Percentiles rank a stretch among this genome's conserved stretches.
These are phyloP conservation scores for Apostasia shenzhenica DNA, from an alignment of 106 monocot species.

Conservation along the genomic window DNA sequence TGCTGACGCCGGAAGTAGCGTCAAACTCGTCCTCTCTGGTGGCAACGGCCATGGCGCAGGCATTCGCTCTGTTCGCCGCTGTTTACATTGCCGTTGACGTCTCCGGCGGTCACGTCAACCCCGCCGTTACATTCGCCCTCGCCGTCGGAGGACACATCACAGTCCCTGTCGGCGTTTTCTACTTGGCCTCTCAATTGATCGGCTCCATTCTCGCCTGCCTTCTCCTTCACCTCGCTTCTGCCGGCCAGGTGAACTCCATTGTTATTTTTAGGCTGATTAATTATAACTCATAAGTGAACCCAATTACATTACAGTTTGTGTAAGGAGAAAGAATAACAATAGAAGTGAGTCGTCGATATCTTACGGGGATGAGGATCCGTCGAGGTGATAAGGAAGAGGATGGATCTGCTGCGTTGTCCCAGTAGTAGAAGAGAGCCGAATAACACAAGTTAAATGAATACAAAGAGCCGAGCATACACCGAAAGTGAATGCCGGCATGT, in stretches of 20 bases:
- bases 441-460: too few species aligned
- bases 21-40: slow-evolving; percentile 61
- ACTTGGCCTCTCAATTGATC: slow-evolving; percentile 57
- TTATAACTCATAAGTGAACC: too few species aligned
- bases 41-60: slow-evolving; percentile 72
- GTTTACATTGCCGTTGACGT: slow-evolving; percentile 57
- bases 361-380: too few species aligned
- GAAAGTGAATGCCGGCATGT: too few species aligned
- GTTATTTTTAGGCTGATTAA: not conserved
- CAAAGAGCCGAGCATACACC: too few species aligned
- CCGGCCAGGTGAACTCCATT: slow-evolving; percentile 48
- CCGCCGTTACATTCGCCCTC: slow-evolving; percentile 76
- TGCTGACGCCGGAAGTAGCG: slow-evolving; percentile 52
- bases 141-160: slow-evolving; percentile 51
- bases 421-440: too few species aligned
- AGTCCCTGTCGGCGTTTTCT: slow-evolving; percentile 55
- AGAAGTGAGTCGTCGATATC: too few species aligned
- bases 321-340: too few species aligned
- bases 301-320: too few species aligned
- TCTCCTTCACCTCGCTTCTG: slow-evolving; percentile 52
- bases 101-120: slow-evolving; percentile 87
- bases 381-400: too few species aligned
- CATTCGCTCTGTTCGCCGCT: slow-evolving; percentile 56
- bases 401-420: too few species aligned
- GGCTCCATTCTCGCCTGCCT: slow-evolving; percentile 75